Percentiles rank a stretch among this genome's conserved stretches.
Conservation (phyloP, 768 basidiomycete genomes). For the Termitomyces sp. region DNA sequence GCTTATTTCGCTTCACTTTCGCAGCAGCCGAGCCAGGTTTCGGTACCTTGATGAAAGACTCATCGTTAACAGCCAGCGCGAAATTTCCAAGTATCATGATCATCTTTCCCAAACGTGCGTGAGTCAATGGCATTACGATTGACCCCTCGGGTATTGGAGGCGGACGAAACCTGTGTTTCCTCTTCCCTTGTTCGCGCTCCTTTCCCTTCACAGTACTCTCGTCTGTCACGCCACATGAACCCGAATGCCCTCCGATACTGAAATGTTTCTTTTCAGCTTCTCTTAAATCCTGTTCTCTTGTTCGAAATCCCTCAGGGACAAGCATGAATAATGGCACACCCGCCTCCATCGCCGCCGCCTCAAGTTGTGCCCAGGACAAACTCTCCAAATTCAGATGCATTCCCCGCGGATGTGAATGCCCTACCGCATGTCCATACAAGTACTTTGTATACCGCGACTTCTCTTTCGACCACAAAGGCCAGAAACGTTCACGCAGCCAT, state of each 20-base stretch:
- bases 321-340: slow-evolving; percentile 53
- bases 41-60: slow-evolving; percentile 8
- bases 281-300: neutral
- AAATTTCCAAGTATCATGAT: slow-evolving; percentile 47
- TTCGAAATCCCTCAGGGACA: slow-evolving; percentile 28
- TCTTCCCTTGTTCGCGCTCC: neutral
- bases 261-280: neutral
- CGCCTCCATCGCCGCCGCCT: slow-evolving; percentile 62
- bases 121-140: slow-evolving; percentile 34
- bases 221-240: neutral
- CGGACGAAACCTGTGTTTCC: neutral
- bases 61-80: slow-evolving; percentile 31
- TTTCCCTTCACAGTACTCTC: neutral
- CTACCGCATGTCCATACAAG: neutral
- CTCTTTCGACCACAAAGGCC: slow-evolving; percentile 4
- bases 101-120: slow-evolving; percentile 56
- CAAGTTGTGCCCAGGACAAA: slow-evolving; percentile 47
- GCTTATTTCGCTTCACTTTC: neutral
- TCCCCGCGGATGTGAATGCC: slow-evolving; percentile 29
- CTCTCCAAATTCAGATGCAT: slow-evolving; percentile 62
- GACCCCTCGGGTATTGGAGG: slow-evolving; percentile 7
- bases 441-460: neutral
- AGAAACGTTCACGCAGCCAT: neutral
- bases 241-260: neutral
- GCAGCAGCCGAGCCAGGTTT: slow-evolving; percentile 2